These are phyloP conservation scores for Rosellinia necatrix DNA, from an alignment of 2,329 filamentous ascomycete species.

Conservation along the genomic window DNA sequence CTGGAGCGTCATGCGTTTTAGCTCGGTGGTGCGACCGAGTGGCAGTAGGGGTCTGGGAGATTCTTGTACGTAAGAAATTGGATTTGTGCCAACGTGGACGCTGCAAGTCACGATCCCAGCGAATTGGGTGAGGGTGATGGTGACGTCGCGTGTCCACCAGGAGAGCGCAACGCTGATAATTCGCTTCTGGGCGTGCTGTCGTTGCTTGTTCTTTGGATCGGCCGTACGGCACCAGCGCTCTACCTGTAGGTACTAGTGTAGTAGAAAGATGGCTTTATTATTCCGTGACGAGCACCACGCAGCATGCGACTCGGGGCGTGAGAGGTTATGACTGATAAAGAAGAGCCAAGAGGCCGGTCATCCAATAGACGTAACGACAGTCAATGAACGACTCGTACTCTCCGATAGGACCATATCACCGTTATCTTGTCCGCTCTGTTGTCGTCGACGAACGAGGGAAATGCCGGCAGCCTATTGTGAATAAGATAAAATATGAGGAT, in stretches of 20 bases:
- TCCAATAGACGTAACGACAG: neutral
- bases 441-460: no score
- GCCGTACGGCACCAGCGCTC: no score
- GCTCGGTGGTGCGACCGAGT: constrained; percentile 9
- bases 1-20: constrained; percentile 18
- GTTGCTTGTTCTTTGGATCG: neutral
- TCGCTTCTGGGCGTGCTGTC: neutral
- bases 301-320: neutral
- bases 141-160: constrained; percentile 32
- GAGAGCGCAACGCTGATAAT: neutral
- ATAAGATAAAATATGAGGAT: neutral
- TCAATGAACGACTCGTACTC: constrained; percentile 13
- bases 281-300: no score
- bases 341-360: neutral
- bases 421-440: no score
- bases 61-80: constrained; percentile 39
- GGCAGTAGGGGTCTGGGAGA: constrained; percentile 20
- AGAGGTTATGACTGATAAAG: neutral
- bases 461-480: neutral
- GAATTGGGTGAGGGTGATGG: constrained; percentile 32
- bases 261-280: no score
- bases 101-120: constrained; percentile 33
- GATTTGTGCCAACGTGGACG: constrained; percentile 23
- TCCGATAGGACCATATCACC: neutral
- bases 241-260: no score